phyloP scores from a whole-genome alignment of 805 yeast species.

The Candida multigemmis region DNA sequence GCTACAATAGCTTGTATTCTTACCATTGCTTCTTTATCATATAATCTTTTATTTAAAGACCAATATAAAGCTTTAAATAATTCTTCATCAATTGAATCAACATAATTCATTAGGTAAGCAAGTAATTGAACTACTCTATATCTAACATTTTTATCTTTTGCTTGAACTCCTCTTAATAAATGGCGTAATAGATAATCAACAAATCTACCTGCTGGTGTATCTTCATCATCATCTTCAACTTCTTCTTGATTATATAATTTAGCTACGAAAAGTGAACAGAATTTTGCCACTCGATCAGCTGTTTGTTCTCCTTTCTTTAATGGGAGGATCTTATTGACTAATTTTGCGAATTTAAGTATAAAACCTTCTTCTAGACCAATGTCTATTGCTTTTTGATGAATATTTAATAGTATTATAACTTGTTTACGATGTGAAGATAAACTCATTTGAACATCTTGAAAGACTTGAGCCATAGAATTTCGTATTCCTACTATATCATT shows the following conservation, averaged over 20 bases:
- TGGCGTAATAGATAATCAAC: conserved; percentile 56
- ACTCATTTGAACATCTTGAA: conserved; percentile 71
- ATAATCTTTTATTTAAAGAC: conserved; percentile 52
- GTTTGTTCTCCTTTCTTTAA: conserved; percentile 59
- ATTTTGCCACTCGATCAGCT: conserved; percentile 71
- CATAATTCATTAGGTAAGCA: conserved; percentile 59
- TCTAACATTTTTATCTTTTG: conserved; percentile 69
- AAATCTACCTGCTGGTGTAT: conserved; percentile 39
- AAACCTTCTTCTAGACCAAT: conserved; percentile 51
- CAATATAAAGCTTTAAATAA: conserved; percentile 55
- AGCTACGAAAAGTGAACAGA: conserved; percentile 51
- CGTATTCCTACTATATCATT: conserved; percentile 12
- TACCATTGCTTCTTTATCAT: conserved; percentile 69
- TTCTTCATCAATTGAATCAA: conserved; percentile 70
- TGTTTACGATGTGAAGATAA: conserved; percentile 73
- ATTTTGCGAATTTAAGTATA: conserved; percentile 46
- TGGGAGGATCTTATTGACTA: conserved; percentile 57
- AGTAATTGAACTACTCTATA: conserved; percentile 71
- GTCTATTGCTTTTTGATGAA: conserved; percentile 47
- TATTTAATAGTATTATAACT: conserved; percentile 49
- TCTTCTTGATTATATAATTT: conserved; percentile 24
- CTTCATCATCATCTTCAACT: conserved; percentile 24
- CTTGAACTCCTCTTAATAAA: conserved; percentile 68
- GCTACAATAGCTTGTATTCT: conserved; percentile 82
- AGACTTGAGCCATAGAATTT: conserved; percentile 51